Evolutionary conservation across 225 moss, liverwort and hornwort genomes (phyloP), one percentile per base, ranked within the genome.

Genomic region (Marchantia polymorpha): DNA sequence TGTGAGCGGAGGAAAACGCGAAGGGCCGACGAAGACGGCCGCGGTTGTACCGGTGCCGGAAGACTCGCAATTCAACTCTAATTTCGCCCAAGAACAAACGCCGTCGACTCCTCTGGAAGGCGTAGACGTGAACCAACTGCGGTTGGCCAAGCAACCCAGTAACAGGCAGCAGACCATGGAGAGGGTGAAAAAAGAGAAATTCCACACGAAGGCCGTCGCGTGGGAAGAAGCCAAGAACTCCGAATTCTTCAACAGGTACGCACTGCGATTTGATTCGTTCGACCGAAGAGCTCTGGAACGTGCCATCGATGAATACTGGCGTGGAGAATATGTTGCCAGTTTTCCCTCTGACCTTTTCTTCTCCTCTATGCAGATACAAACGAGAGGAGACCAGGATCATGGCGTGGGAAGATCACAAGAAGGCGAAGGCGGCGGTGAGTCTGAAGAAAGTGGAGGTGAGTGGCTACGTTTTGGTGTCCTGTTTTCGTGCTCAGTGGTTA

Each of bases 171-270:
- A 19, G 47, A 64, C 67, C 48, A 10, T 81, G 54, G 83, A 85
- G 49, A 74, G 71, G 59, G 75, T 75, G 19, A 80, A 77, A 22
- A 53, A 74, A 76, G 78, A 81, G 29, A 81, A 79, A 19, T 71
- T 85, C 31, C 65, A 20, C 8, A 11, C 72, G n/a, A 85, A 82
- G 70, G 88, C 80, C 4, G 85, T 79, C 52, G 81, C 78, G n/a
- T 88, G 88, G 88, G 85, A 88, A 56, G 69, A 72, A 52, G 81
- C 81, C 39, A 83, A 82, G 65, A 79, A 76, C 63, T 83, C 79
- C 25, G 27, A 52, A 26, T 78, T 72, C 66, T 22, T 79, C 10
- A 83, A 51, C 75, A 85, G 88, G 88, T 88, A 48, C 65, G 16
- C 51, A 8, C 77, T 77, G 25, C 25, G 31, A 4, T 23, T 49